Evolutionary conservation across 2,329 filamentous ascomycete genomes (phyloP).

Genomic region (Aspergillus pseudoglaucus): DNA sequence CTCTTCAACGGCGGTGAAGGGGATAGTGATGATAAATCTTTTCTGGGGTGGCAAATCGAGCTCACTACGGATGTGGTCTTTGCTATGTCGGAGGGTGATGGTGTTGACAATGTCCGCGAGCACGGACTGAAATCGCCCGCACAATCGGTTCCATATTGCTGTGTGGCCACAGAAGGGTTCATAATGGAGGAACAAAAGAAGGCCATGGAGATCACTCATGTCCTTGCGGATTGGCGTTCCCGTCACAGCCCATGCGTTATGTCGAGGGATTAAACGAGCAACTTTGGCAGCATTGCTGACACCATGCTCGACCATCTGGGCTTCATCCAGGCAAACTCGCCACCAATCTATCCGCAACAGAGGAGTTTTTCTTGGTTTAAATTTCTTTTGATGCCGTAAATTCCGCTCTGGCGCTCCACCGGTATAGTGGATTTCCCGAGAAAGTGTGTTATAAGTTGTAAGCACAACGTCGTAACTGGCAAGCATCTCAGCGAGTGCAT

Average conservation of each 20-base stretch:
- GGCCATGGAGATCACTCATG: constrained; percentile 69
- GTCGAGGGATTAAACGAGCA: constrained; percentile 69
- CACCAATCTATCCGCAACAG: constrained; percentile 80
- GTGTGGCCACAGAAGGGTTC: constrained; percentile 64
- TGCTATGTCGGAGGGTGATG: constrained; percentile 79
- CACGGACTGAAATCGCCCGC: constrained; percentile 52
- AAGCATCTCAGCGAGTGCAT: constrained; percentile 43
- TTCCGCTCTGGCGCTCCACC: constrained; percentile 63
- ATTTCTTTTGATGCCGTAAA: constrained; percentile 58
- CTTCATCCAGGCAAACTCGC: constrained; percentile 63
- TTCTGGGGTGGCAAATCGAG: constrained; percentile 74
- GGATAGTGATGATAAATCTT: constrained; percentile 78
- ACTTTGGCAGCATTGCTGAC: constrained; percentile 76
- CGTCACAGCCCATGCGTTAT: constrained; percentile 87
- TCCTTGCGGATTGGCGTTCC: constrained; percentile 83
- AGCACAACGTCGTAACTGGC: constrained; percentile 51
- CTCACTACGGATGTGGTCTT: constrained; percentile 71
- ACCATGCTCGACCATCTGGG: constrained; percentile 90
- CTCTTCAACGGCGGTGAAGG: constrained; percentile 85
- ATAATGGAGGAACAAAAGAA: constrained; percentile 73
- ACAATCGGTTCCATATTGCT: constrained; percentile 62
- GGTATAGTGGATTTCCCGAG: constrained; percentile 72
- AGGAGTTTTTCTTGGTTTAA: constrained; percentile 64
- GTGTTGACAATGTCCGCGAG: constrained; percentile 64
- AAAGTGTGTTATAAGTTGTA: constrained; percentile 63